Conservation (phyloP, 805 yeast genomes). For the Wickerhamomyces ciferrii region DNA sequence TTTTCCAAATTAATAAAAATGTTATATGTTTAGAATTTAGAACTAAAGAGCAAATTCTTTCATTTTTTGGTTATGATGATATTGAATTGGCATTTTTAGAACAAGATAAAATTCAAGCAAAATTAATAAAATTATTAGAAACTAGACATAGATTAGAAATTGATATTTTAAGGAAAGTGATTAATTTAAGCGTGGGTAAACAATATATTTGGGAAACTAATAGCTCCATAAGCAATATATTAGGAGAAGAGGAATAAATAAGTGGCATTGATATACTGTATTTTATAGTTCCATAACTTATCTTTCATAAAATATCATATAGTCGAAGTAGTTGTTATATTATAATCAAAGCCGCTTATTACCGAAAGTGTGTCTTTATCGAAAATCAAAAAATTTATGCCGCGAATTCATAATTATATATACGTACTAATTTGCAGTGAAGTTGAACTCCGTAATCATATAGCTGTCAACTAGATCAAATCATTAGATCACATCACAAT, state of each 20-base stretch:
- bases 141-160: background rate
- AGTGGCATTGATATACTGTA: too few relatives aligned
- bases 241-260: background rate
- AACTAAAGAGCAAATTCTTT: constrained; percentile 7
- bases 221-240: constrained; percentile 5
- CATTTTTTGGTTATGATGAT: constrained; percentile 8
- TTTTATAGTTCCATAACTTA: too few relatives aligned
- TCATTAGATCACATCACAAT: too few relatives aligned
- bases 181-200: constrained; percentile 6
- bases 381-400: too few relatives aligned
- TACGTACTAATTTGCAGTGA: too few relatives aligned
- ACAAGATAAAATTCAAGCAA: background rate
- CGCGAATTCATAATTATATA: too few relatives aligned
- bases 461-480: too few relatives aligned
- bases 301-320: too few relatives aligned
- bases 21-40: constrained; percentile 11
- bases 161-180: constrained; percentile 1
- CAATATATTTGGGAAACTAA: constrained; percentile 9
- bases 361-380: too few relatives aligned
- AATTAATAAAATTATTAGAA: background rate
- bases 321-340: too few relatives aligned
- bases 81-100: constrained; percentile 1
- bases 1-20: constrained; percentile 8
- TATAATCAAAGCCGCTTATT: too few relatives aligned
- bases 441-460: background rate